Conservation (phyloP, 2,329 filamentous ascomycete species). For the Penicillium capsulatum region DNA sequence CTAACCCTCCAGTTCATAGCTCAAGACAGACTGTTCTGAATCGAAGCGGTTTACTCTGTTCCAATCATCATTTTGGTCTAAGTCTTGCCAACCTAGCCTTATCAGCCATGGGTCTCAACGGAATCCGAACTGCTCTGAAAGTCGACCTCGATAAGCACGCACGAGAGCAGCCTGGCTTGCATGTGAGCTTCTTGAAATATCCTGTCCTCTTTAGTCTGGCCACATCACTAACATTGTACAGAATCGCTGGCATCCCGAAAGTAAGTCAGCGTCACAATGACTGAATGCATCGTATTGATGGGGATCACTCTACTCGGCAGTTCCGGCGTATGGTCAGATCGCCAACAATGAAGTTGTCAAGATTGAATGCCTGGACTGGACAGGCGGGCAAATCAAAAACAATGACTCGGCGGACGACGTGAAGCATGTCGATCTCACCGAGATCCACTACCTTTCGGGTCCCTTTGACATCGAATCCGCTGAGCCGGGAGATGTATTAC, state of each 20-base stretch:
- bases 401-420: conserved; percentile 88
- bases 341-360: conserved; percentile 83
- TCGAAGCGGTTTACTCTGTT: too few relatives aligned
- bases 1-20: too few relatives aligned
- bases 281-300: too few relatives aligned
- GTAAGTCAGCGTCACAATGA: conserved; percentile 53
- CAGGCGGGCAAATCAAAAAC: conserved; percentile 75
- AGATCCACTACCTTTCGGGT: conserved; percentile 81
- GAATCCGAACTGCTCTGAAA: conserved; percentile 66
- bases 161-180: conserved; percentile 63
- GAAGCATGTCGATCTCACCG: conserved; percentile 75
- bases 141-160: conserved; percentile 70
- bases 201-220: conserved; percentile 9
- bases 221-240: conserved; percentile 39
- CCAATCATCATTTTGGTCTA: too few relatives aligned
- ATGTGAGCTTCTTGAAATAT: too few relatives aligned
- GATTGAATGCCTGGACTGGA: conserved; percentile 87
- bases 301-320: conserved; percentile 44
- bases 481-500: conserved; percentile 75
- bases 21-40: too few relatives aligned
- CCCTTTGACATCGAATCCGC: conserved; percentile 84
- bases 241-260: conserved; percentile 93
- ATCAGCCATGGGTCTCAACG: conserved; percentile 35
- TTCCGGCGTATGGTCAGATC: conserved; percentile 69
- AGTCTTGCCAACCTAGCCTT: background rate